Evolutionary conservation across 441 rosid genomes (phyloP), one percentile per base, ranked within the genome.

Genomic region (Corymbia citriodora): DNA sequence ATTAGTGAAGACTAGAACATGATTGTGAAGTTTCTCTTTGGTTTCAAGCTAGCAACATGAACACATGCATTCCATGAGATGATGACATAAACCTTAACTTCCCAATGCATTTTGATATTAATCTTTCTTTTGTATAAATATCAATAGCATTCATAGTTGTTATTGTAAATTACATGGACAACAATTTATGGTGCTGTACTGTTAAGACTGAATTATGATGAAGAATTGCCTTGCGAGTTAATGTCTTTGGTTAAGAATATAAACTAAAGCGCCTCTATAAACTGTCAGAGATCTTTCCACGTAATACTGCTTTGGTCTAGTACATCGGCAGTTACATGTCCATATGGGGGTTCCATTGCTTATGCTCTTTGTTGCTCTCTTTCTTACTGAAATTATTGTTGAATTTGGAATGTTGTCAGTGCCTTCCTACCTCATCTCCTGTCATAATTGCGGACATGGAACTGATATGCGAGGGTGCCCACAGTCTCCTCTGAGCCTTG

Each of bases 391-490:
- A 72, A 10, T 19, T 25, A 23, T 6, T 55, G 48, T 31, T 55
- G 48, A 87, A 45, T 33, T 88, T 87, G 55, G 25, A 61, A 90
- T 70, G 88, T 90, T 94, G 29, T 2, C 97, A 97, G 99, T 96
- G 96, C 99, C 99, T 70, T 97, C 98, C 79, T 98, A 93, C 89
- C 52, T 96, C 72, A 92, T 98, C 88, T 89, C 95, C 49, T 98
- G 99, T 87, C 95, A 96, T 88, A 98, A 96, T 91, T 98, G 99
- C 88, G 99, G 99, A 74, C 99, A 98, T 93, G 99, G 99, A 93
- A 94, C 96, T 93, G 99, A 98, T 91, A 89, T 97, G 94, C 95
- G 98, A 90, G 99, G 99, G 89, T 97, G 99, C 89, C 99, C 99
- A 88, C 99, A 98, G 82, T 90, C 98, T 92, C 98, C 98, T 57